These are phyloP conservation scores for Boechera stricta DNA, from an alignment of 345 rosid genomes.

Conservation along the genomic window DNA sequence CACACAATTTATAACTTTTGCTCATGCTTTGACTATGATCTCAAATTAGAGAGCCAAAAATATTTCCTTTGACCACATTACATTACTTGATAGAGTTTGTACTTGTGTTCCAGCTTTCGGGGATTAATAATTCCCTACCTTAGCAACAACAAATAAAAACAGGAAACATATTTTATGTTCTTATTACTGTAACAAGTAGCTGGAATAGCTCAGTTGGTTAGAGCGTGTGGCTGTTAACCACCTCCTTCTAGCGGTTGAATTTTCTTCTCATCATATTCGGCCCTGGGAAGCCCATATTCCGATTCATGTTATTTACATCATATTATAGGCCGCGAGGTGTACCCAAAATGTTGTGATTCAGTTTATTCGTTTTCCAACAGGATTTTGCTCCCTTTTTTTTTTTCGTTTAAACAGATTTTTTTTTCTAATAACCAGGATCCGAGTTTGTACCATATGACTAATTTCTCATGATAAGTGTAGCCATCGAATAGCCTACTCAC, in stretches of 20 bases:
- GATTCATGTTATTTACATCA: neutral
- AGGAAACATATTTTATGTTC: too few species aligned
- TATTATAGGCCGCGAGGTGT: too few species aligned
- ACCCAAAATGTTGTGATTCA: too few species aligned
- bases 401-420: too few species aligned
- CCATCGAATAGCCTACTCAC: too few species aligned
- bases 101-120: neutral
- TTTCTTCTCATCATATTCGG: neutral
- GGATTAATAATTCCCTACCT: too few species aligned
- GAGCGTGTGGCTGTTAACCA: constrained; percentile 86
- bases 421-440: too few species aligned
- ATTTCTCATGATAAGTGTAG: too few species aligned
- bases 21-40: neutral
- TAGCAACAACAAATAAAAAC: too few species aligned
- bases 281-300: neutral
- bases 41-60: neutral
- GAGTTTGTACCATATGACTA: too few species aligned
- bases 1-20: neutral
- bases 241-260: constrained; percentile 55
- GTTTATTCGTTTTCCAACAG: too few species aligned
- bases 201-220: constrained; percentile 88
- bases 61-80: neutral
- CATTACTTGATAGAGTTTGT: neutral
- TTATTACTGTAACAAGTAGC: constrained; percentile 15
- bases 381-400: too few species aligned